Percentiles rank a stretch among this genome's conserved stretches.
Evolutionary conservation across 2,329 filamentous ascomycete species (phyloP).

Genomic region (Xylariales sp.): DNA sequence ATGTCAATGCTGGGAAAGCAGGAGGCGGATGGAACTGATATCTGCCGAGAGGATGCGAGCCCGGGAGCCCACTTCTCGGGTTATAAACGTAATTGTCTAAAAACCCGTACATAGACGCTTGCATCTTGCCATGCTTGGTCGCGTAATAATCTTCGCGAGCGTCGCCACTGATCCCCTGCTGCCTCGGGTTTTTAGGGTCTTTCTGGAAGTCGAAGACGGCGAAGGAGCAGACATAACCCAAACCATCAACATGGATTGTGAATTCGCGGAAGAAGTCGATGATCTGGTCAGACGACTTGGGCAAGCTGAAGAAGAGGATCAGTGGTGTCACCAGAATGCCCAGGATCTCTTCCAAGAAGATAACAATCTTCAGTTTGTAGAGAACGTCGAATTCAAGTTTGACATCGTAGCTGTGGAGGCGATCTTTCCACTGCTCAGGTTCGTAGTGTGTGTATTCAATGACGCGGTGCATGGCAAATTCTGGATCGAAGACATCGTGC

Average conservation of each 20-base stretch:
- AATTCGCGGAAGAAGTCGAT: constrained; percentile 98
- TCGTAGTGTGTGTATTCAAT: constrained; percentile 91
- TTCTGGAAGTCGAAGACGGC: constrained; percentile 97
- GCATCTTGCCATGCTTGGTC: constrained; percentile 96
- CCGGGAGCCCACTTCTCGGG: constrained; percentile 61
- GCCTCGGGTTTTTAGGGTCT: constrained; percentile 48
- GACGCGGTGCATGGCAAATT: constrained; percentile 82
- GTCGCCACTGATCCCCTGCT: constrained; percentile 44
- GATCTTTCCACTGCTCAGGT: constrained; percentile 81
- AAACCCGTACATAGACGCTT: constrained; percentile 94
- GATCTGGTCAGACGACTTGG: constrained; percentile 84
- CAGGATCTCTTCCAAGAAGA: constrained; percentile 88
- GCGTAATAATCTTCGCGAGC: constrained; percentile 89
- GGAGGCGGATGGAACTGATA: constrained; percentile 72
- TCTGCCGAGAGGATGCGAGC: constrained; percentile 47
- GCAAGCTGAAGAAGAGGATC: constrained; percentile 80
- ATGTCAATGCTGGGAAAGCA: constrained; percentile 67
- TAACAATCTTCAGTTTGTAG: constrained; percentile 87
- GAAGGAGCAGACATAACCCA: constrained; percentile 95
- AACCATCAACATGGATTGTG: constrained; percentile 91
- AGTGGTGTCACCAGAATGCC: constrained; percentile 91
- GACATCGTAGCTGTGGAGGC: constrained; percentile 91
- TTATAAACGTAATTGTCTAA: constrained; percentile 85
- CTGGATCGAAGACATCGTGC: constrained; percentile 84
- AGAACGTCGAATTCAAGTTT: constrained; percentile 84